These are phyloP conservation scores for Emmonsia crescens DNA, from an alignment of 2,329 filamentous ascomycete species.

Conservation along the genomic window DNA sequence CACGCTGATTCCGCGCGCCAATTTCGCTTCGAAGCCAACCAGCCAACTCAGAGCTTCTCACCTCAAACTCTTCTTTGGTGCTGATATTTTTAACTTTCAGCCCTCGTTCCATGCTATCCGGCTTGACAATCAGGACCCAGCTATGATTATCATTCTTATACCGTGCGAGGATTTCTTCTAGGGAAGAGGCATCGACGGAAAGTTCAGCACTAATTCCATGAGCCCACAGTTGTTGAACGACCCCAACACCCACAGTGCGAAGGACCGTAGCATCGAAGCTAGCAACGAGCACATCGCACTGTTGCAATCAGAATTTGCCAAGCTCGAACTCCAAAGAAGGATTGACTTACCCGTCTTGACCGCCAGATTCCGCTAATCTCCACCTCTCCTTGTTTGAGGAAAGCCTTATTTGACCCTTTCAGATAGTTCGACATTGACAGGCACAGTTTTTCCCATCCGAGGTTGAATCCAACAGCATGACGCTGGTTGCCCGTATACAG, in stretches of 20 bases:
- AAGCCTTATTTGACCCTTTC: conserved; percentile 39
- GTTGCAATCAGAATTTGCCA: conserved; percentile 7
- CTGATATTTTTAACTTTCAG: conserved; percentile 71
- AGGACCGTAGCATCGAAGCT: conserved; percentile 73
- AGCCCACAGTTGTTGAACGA: conserved; percentile 69
- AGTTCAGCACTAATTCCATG: conserved; percentile 82
- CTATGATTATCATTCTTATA: conserved; percentile 68
- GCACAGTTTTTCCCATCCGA: conserved; percentile 76
- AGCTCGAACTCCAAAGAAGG: no score
- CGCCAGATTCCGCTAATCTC: conserved; percentile 52
- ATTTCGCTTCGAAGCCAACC: conserved; percentile 71
- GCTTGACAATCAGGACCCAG: conserved; percentile 82
- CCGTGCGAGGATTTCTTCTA: conserved; percentile 59
- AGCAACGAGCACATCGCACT: conserved; percentile 83
- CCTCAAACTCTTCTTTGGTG: conserved; percentile 70
- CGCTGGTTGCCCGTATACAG: conserved; percentile 52
- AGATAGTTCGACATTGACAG: conserved; percentile 47
- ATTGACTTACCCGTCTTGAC: conserved; percentile 48
- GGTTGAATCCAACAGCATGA: conserved; percentile 84
- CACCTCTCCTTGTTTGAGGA: conserved; percentile 59
- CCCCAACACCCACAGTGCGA: conserved; percentile 62
- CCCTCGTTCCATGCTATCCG: conserved; percentile 44
- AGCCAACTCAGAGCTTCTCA: conserved; percentile 62
- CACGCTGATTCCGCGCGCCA: conserved; percentile 61
- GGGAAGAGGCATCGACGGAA: conserved; percentile 63